Evolutionary conservation across 2,329 filamentous ascomycete species (phyloP).

Genomic region (Pseudocercospora pini-densiflorae): DNA sequence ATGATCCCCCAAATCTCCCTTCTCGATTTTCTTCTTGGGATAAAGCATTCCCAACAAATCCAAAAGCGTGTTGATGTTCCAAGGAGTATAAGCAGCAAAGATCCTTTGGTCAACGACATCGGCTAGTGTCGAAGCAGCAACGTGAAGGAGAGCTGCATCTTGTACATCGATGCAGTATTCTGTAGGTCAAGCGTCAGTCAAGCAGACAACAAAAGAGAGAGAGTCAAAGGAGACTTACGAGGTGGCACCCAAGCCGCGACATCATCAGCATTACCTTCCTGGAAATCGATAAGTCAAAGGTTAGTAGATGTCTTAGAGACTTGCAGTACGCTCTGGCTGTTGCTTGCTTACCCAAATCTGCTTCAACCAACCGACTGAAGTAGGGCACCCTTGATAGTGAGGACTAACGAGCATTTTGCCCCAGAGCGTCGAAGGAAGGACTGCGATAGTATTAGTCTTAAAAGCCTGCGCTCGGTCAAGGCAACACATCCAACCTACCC

Average conservation of each 20-base stretch:
- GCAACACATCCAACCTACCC: not conserved
- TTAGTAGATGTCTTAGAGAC: not conserved
- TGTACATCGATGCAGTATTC: conserved; percentile 50
- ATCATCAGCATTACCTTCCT: conserved; percentile 13
- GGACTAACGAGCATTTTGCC: conserved; percentile 14
- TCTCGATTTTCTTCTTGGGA: conserved; percentile 44
- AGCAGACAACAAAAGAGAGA: not conserved
- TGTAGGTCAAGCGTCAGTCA: not conserved
- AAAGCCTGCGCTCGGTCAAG: not conserved
- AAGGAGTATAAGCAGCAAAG: conserved; percentile 54
- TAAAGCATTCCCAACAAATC: conserved; percentile 40
- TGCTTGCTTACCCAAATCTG: conserved; percentile 5
- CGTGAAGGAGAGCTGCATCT: conserved; percentile 56
- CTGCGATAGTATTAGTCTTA: not conserved
- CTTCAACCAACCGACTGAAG: conserved; percentile 13
- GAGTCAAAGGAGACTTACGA: conserved; percentile 12
- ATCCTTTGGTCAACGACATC: conserved; percentile 55
- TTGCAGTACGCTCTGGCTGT: not conserved
- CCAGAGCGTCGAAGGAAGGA: conserved; percentile 21
- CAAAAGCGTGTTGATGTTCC: conserved; percentile 50
- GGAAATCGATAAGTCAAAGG: not conserved
- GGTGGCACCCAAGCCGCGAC: conserved; percentile 17
- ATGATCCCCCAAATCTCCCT: conserved; percentile 22
- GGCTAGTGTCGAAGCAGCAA: conserved; percentile 53
- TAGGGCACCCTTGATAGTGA: conserved; percentile 7